These are phyloP conservation scores for Clonostachys sp. DNA, from an alignment of 2,329 filamentous ascomycete genomes.

Conservation along the genomic window DNA sequence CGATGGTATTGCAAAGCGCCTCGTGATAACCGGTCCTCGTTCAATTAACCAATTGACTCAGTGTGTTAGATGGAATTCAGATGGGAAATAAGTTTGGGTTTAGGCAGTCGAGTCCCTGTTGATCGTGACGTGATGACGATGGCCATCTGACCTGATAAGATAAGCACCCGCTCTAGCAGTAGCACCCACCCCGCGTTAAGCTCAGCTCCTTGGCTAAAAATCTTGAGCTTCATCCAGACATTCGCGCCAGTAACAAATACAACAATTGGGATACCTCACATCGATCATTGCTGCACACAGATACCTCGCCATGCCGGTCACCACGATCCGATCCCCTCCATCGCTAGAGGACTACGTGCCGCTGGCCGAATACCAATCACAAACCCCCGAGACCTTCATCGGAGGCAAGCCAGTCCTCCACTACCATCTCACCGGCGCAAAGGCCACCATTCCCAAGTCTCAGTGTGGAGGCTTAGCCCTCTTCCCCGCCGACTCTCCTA, in stretches of 20 bases:
- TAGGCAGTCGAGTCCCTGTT: too few species aligned
- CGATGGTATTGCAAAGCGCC: too few species aligned
- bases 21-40: too few species aligned
- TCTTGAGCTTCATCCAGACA: background rate
- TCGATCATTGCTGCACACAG: background rate
- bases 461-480: slow-evolving; percentile 52
- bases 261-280: background rate
- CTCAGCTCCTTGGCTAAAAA: slow-evolving; percentile 2
- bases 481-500: slow-evolving; percentile 34
- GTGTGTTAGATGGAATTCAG: too few species aligned
- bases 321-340: slow-evolving; percentile 54
- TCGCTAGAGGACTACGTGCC: slow-evolving; percentile 55
- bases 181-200: slow-evolving; percentile 5
- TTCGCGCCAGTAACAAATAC: background rate
- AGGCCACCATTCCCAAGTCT: slow-evolving; percentile 50
- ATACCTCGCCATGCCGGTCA: slow-evolving; percentile 30
- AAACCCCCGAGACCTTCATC: slow-evolving; percentile 70
- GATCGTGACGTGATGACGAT: too few species aligned
- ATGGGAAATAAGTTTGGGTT: too few species aligned
- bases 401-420: slow-evolving; percentile 68
- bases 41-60: too few species aligned
- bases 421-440: slow-evolving; percentile 51
- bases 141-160: background rate
- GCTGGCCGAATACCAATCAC: slow-evolving; percentile 64
- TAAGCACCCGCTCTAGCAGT: slow-evolving; percentile 11